Evolutionary conservation across 139 green algal species (phyloP).

Genomic region (Micractinium sp.): DNA sequence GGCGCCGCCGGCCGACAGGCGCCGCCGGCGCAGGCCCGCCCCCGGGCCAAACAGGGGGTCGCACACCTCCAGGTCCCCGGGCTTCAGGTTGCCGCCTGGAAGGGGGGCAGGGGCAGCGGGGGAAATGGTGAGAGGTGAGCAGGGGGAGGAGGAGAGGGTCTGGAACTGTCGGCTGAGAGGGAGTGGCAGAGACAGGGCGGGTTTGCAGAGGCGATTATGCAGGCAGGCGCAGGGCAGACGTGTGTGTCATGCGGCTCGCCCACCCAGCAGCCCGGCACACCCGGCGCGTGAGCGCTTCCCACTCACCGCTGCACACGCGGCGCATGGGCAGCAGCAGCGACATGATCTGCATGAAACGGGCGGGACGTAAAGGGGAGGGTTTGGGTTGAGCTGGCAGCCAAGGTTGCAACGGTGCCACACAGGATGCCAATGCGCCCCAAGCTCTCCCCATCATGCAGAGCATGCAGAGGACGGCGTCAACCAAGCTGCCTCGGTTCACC

Average conservation of each 20-base stretch:
- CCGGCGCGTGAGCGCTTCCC: too few species aligned
- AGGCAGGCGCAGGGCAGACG: not conserved
- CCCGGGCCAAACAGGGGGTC: constrained; percentile 26
- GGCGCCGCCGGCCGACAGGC: not conserved
- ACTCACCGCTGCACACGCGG: constrained; percentile 64
- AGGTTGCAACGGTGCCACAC: too few species aligned
- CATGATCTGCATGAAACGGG: constrained; percentile 58
- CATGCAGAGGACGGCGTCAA: too few species aligned
- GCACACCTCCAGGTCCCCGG: not conserved
- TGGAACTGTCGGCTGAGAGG: too few species aligned
- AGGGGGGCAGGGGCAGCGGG: not conserved
- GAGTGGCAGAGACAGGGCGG: not conserved
- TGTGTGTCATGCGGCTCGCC: not conserved
- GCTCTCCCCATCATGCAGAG: too few species aligned
- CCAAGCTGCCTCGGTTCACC: too few species aligned
- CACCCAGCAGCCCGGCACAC: not conserved
- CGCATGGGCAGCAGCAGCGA: constrained; percentile 76
- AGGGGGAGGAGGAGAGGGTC: not conserved
- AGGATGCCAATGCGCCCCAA: too few species aligned
- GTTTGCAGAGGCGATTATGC: not conserved
- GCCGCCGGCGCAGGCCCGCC: not conserved
- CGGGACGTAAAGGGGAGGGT: not conserved
- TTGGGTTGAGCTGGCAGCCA: too few species aligned
- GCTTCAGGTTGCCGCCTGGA: constrained; percentile 17
- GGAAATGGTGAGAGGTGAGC: not conserved